Evolutionary conservation across 1,139 yeast species (phyloP), one percentile per base, ranked within the genome.

Genomic region (Hyphopichia buzzinii): DNA sequence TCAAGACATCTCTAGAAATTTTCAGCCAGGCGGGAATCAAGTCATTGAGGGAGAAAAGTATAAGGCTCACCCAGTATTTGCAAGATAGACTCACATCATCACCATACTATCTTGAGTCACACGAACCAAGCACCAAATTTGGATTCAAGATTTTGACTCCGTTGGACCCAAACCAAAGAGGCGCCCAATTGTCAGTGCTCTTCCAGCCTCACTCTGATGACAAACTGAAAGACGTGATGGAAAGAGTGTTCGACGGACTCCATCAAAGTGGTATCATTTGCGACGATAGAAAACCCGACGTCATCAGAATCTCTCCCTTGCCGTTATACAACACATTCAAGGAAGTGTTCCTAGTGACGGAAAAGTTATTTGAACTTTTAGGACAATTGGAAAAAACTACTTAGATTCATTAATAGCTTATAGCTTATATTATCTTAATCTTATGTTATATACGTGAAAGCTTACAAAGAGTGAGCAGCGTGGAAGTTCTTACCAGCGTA

Each of bases 401-500:
- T 22, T 4, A 4, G 8, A 23, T 23, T n/a, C 24, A 31, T 17
- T 8, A n/a, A 11, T 28, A 28, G n/a, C n/a, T n/a, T 21, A 10
- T 24, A 17, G 6, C 28, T 26, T 37, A 16, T 13, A 29, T n/a
- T 26, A 30, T 15, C 11, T 12, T 12, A 6, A 33, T 28, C 12
- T 15, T 19, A 30, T 17, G n/a, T n/a, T n/a, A n/a, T n/a, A n/a
- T n/a, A n/a, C n/a, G n/a, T n/a, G 23, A 7, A 33, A 22, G 51
- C 49, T 54, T 62, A 62, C 44, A 62, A 62, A 47, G 61, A 15
- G 21, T 44, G 53, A 48, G 73, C 62, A 43, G 42, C 53, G 72
- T 81, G 88, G 89, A 88, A 89, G 70, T 84, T 72, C 64, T 75
- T 79, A 69, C 97, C 97, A 48, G 97, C 96, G 76, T 79, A 90